These are phyloP conservation scores for Arxiozyma bovina DNA, from an alignment of 1,139 yeast species.

Conservation along the genomic window DNA sequence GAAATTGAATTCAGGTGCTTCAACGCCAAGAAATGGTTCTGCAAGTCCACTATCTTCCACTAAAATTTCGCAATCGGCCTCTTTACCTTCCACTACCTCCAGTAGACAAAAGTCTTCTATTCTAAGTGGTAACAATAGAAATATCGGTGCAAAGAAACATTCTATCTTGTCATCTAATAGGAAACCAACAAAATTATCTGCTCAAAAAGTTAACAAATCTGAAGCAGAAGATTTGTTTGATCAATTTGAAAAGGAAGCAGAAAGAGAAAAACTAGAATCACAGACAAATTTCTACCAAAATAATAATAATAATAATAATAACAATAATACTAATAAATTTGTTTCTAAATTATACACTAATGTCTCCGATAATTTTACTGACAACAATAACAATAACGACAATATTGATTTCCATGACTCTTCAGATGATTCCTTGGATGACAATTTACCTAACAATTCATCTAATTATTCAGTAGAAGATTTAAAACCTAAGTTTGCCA, in stretches of 20 bases:
- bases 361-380: not conserved
- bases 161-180: slow-evolving; percentile 30
- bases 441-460: slow-evolving; percentile 20
- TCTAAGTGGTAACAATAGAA: slow-evolving; percentile 3
- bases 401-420: slow-evolving; percentile 2
- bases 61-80: slow-evolving; percentile 16
- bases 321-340: slow-evolving; percentile 7
- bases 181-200: slow-evolving; percentile 48
- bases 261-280: slow-evolving; percentile 46
- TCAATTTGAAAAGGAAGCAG: slow-evolving; percentile 80
- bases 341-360: not conserved
- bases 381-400: slow-evolving; percentile 7
- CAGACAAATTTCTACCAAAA: slow-evolving; percentile 10
- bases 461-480: slow-evolving; percentile 36
- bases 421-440: slow-evolving; percentile 5
- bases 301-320: slow-evolving; percentile 7
- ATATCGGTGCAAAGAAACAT: slow-evolving; percentile 23
- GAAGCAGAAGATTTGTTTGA: slow-evolving; percentile 72
- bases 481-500: slow-evolving; percentile 65
- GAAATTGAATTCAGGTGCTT: slow-evolving; percentile 10
- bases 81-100: slow-evolving; percentile 9
- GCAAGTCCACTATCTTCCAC: not conserved
- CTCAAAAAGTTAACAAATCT: slow-evolving; percentile 40
- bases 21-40: slow-evolving; percentile 2
- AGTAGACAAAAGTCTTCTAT: slow-evolving; percentile 20